These are phyloP conservation scores for Pythium phragmitis DNA, from an alignment of 352 stramenopile genomes.

Conservation along the genomic window DNA sequence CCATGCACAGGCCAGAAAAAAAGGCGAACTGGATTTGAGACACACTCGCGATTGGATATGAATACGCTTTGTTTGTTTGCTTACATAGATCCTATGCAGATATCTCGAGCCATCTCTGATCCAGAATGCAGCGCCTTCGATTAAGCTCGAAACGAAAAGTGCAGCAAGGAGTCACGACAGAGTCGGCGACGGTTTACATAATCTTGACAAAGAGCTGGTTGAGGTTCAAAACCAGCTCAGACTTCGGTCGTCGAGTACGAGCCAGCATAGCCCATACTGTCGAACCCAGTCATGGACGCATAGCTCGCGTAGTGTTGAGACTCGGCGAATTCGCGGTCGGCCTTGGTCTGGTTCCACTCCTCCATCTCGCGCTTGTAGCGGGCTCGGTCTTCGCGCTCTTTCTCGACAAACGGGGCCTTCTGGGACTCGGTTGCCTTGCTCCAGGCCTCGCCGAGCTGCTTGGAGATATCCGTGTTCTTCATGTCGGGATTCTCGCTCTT, in stretches of 20 bases:
- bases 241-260: slow-evolving; percentile 58
- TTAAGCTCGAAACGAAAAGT: too few relatives aligned
- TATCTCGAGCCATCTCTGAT: slow-evolving; percentile 10
- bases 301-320: slow-evolving; percentile 84
- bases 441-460: slow-evolving; percentile 93
- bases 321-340: slow-evolving; percentile 80
- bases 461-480: slow-evolving; percentile 96
- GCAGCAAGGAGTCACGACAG: background rate
- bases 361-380: slow-evolving; percentile 94
- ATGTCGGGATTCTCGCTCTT: slow-evolving; percentile 93
- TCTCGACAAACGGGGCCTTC: slow-evolving; percentile 90
- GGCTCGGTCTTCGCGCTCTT: slow-evolving; percentile 88
- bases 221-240: background rate
- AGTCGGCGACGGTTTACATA: background rate
- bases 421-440: slow-evolving; percentile 88
- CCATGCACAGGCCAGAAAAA: slow-evolving; percentile 1
- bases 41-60: background rate
- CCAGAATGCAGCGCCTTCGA: background rate
- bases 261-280: slow-evolving; percentile 72
- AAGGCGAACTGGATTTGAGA: background rate
- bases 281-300: slow-evolving; percentile 75
- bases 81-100: slow-evolving; percentile 6
- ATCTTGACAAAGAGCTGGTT: background rate
- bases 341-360: slow-evolving; percentile 87
- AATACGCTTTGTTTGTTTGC: slow-evolving; percentile 4